These are phyloP conservation scores for Xylariaceae sp. DNA, from an alignment of 2,329 filamentous ascomycete genomes.

Conservation along the genomic window DNA sequence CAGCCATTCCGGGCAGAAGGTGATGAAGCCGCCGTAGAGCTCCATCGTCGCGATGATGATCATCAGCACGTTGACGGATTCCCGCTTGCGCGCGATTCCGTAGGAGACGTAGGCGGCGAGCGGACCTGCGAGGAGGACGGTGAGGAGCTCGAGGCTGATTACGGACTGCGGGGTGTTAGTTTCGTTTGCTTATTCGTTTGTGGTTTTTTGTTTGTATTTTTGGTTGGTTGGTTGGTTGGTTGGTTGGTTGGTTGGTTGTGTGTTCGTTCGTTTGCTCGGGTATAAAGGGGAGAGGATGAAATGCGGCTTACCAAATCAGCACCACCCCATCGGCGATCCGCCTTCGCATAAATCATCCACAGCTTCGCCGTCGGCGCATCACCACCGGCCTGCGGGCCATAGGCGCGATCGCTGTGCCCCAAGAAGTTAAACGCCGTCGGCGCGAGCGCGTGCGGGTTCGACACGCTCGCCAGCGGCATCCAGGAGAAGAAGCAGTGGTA, in stretches of 20 bases:
- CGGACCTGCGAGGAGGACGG: conserved; percentile 57
- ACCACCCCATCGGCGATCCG: conserved; percentile 59
- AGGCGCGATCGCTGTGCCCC: conserved; percentile 44
- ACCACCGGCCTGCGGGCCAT: conserved; percentile 54
- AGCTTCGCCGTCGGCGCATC: conserved; percentile 51
- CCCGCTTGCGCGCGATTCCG: conserved; percentile 51
- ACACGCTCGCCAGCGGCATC: conserved; percentile 34
- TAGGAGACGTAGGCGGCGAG: conserved; percentile 56
- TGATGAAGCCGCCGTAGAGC: conserved; percentile 66
- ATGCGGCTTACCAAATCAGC: conserved; percentile 51
- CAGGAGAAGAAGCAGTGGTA: conserved; percentile 85
- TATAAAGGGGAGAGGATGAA: no score
- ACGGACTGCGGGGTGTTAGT: conserved; percentile 39
- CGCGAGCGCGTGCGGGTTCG: conserved; percentile 37
- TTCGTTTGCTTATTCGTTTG: no score
- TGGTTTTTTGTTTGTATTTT: no score
- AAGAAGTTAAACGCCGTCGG: conserved; percentile 50
- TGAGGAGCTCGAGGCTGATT: conserved; percentile 60
- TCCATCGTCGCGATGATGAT: conserved; percentile 60
- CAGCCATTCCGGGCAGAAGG: conserved; percentile 65
- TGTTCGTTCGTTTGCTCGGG: no score
- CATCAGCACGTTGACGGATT: conserved; percentile 56
- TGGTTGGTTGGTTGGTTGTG: no score
- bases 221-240: no score
- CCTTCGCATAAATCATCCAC: conserved; percentile 65